Evolutionary conservation across 1,284 basidiomycete species (phyloP).

Genomic region (Pterula multifida): DNA sequence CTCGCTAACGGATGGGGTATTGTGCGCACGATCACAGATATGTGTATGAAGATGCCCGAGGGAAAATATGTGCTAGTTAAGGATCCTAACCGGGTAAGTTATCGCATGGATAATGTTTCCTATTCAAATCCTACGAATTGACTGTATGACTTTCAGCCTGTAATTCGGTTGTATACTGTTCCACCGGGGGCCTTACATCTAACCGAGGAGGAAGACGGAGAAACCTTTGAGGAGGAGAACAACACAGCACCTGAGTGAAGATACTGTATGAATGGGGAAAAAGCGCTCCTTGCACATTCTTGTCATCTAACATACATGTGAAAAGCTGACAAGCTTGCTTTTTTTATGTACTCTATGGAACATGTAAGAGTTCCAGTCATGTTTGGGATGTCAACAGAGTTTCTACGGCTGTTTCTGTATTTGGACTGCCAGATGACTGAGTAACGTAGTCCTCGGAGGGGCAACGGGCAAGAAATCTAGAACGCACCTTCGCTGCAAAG

Average conservation of each 20-base stretch:
- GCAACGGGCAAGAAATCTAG: constrained; percentile 5
- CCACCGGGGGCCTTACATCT: constrained; percentile 70
- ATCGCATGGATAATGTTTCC: background rate
- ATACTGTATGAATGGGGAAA: background rate
- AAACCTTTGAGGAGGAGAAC: constrained; percentile 17
- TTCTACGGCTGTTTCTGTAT: constrained; percentile 72
- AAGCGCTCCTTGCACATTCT: no score
- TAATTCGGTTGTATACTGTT: constrained; percentile 89
- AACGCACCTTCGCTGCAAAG: constrained; percentile 71
- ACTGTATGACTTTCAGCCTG: constrained; percentile 45
- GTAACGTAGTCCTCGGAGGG: constrained; percentile 8
- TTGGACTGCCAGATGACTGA: constrained; percentile 34
- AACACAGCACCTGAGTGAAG: constrained; percentile 2
- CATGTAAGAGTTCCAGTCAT: constrained; percentile 9
- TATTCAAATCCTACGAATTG: constrained; percentile 8
- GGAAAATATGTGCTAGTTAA: constrained; percentile 94
- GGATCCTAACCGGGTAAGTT: constrained; percentile 87
- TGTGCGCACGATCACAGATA: constrained; percentile 84
- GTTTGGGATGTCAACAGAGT: constrained; percentile 47
- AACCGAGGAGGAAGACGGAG: constrained; percentile 30
- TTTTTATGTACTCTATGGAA: background rate
- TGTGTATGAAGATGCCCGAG: constrained; percentile 91
- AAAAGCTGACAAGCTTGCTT: no score
- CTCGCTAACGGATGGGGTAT: constrained; percentile 98
- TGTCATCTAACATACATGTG: no score